These are phyloP conservation scores for Lasiodiplodia gonubiensis DNA, from an alignment of 2,329 filamentous ascomycete species.

Conservation along the genomic window DNA sequence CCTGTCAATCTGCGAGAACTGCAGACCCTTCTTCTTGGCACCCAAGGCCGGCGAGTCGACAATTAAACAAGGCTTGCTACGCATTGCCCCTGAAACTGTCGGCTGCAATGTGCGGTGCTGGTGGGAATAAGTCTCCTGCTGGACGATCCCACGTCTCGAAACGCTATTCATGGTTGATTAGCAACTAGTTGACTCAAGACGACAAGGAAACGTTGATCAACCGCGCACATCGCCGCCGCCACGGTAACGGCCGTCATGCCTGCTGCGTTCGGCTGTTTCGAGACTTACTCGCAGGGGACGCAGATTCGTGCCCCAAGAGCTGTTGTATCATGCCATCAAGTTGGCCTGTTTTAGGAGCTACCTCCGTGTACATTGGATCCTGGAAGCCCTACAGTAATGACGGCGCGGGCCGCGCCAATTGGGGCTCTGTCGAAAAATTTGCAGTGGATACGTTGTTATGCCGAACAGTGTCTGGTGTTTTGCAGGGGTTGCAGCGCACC, in stretches of 20 bases:
- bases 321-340: not conserved
- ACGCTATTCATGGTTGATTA: conserved; percentile 2
- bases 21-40: not conserved
- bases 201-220: not conserved
- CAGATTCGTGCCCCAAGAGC: too few species aligned
- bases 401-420: conserved; percentile 18
- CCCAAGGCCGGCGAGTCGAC: not conserved
- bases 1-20: conserved; percentile 14
- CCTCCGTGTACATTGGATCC: conserved; percentile 3
- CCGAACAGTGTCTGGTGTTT: conserved; percentile 18
- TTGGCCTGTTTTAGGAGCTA: not conserved
- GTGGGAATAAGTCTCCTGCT: not conserved
- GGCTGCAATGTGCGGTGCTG: not conserved
- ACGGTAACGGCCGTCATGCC: not conserved
- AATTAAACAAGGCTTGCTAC: not conserved
- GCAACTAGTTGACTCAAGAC: not conserved
- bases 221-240: not conserved
- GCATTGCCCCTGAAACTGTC: not conserved
- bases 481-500: conserved; percentile 14
- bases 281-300: not conserved
- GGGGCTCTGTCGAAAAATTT: conserved; percentile 7
- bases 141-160: conserved; percentile 2
- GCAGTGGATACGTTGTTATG: conserved; percentile 25
- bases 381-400: not conserved
- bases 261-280: not conserved